These are phyloP conservation scores for Claviceps pazoutovae DNA, from an alignment of 2,329 filamentous ascomycete species.

Conservation along the genomic window DNA sequence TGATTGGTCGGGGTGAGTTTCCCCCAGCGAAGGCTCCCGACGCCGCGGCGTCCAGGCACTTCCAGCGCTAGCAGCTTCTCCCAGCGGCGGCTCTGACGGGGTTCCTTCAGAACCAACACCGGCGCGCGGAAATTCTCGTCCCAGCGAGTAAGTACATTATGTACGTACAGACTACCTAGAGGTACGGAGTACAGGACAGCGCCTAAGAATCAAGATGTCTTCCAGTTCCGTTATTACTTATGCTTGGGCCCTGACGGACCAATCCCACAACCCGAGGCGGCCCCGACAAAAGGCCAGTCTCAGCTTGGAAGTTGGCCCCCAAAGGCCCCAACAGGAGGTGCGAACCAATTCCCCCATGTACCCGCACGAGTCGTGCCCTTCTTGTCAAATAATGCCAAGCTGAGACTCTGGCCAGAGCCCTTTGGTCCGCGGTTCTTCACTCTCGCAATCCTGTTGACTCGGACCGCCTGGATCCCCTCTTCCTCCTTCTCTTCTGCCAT, in stretches of 20 bases:
- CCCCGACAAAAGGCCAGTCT: neutral
- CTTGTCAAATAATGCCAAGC: slow-evolving; percentile 1
- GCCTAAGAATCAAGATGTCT: too few species aligned
- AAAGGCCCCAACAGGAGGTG: neutral
- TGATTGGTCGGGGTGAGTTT: too few species aligned
- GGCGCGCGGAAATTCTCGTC: too few species aligned
- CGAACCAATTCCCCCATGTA: slow-evolving; percentile 1
- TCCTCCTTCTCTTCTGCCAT: neutral
- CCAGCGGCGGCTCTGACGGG: too few species aligned
- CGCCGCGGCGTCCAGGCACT: too few species aligned
- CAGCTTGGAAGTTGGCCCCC: neutral
- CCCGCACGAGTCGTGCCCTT: slow-evolving; percentile 6
- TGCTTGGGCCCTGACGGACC: neutral
- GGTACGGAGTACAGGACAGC: neutral
- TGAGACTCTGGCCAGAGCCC: neutral
- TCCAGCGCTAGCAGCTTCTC: too few species aligned
- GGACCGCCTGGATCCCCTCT: neutral
- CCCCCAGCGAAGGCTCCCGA: too few species aligned
- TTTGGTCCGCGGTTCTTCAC: neutral
- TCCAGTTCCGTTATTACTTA: too few species aligned
- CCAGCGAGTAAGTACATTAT: neutral
- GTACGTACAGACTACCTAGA: neutral
- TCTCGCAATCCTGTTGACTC: neutral
- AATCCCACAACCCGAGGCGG: neutral
- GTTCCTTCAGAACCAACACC: too few species aligned